Conservation (phyloP, 495 filamentous ascomycete genomes). For the Saxophila tyrrhenica region DNA sequence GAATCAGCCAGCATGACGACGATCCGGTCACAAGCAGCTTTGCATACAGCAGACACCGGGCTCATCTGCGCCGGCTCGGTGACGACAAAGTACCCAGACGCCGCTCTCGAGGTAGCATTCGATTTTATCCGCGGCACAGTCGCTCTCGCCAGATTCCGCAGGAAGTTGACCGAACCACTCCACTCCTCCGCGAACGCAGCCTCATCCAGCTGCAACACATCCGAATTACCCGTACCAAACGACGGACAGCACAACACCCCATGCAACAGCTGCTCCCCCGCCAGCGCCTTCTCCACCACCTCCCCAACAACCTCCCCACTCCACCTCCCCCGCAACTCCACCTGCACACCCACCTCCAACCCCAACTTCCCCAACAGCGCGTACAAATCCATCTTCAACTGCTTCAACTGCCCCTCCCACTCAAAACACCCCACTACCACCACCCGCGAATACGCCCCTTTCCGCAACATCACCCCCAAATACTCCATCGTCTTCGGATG, state of each 20-base stretch:
- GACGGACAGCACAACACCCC: conserved; percentile 7
- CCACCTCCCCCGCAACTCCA: not conserved
- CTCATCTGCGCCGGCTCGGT: not conserved
- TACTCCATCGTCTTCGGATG: not conserved
- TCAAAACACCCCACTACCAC: conserved; percentile 1
- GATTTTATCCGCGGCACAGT: conserved; percentile 1
- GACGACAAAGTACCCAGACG: conserved; percentile 1
- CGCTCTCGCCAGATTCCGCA: conserved; percentile 7
- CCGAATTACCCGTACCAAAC: not conserved
- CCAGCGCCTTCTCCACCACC: not conserved
- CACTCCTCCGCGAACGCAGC: conserved; percentile 3
- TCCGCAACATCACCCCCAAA: not conserved
- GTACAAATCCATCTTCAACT: conserved; percentile 17
- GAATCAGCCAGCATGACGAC: not conserved
- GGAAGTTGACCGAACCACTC: conserved; percentile 3
- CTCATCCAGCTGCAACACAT: conserved; percentile 2
- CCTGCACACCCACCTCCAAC: conserved; percentile 7
- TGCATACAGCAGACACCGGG: not conserved
- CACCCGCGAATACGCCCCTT: not conserved
- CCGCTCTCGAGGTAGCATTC: not conserved
- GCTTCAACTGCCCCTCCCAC: conserved; percentile 8
- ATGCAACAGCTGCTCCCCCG: not conserved
- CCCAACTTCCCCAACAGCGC: conserved; percentile 12
- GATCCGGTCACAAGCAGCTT: conserved; percentile 5
- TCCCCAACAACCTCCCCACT: not conserved